These are phyloP conservation scores for Rhododendron williamsianum DNA, from an alignment of 148 eudicot species.

Conservation along the genomic window DNA sequence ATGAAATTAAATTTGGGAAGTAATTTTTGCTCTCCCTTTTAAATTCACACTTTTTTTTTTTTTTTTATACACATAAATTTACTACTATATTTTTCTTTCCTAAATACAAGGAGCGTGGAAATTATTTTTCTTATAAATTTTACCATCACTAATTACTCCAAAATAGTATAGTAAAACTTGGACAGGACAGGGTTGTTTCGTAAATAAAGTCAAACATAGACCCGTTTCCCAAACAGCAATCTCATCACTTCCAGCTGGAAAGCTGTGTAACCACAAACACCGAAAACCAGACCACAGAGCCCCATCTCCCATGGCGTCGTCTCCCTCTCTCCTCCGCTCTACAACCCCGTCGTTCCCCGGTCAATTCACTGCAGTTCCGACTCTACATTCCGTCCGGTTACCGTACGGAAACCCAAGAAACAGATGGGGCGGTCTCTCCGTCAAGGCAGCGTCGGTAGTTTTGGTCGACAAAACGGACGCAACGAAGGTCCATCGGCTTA, in stretches of 20 bases:
- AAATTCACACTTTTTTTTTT: no score
- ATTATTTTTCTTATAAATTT: no score
- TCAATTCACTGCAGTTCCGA: conserved; percentile 29
- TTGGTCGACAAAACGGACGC: conserved; percentile 69
- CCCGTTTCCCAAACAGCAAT: background rate
- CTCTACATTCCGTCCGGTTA: conserved; percentile 18
- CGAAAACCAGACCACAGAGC: background rate
- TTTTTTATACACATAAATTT: no score
- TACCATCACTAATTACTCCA: no score
- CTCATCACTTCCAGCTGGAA: background rate
- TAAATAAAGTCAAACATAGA: background rate
- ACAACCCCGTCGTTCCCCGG: conserved; percentile 56
- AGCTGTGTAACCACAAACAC: background rate
- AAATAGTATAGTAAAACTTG: no score
- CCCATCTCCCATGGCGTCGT: conserved; percentile 49
- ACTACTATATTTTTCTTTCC: no score
- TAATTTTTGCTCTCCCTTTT: no score
- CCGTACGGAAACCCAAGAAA: conserved; percentile 19
- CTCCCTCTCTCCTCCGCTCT: conserved; percentile 53
- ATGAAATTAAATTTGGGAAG: no score
- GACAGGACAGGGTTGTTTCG: background rate
- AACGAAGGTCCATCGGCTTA: conserved; percentile 56
- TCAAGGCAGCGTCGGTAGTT: conserved; percentile 48
- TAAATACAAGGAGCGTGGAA: no score
- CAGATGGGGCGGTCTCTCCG: conserved; percentile 21